Evolutionary conservation across 257 asterid species (phyloP), one percentile per base, ranked within the genome.

Genomic region (Solanum corneliomulleri): DNA sequence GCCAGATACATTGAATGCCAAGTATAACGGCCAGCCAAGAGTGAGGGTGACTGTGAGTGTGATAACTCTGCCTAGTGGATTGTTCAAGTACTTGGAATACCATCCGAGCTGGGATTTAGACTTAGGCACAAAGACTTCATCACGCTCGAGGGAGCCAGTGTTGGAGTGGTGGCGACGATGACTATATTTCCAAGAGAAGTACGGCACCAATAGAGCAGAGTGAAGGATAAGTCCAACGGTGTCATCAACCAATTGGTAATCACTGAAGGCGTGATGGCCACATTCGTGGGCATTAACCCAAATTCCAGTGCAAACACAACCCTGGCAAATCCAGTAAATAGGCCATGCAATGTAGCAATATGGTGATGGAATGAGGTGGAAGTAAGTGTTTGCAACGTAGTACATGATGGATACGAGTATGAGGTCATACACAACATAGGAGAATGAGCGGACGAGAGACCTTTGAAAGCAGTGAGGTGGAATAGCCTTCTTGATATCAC

Each of bases 281-380:
- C 97, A 94, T 87, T 94, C 97, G 13, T 94, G 97, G 13, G 96
- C 96, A 1, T 92, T 88, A 56, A 93, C 96, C 96, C 96, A 93
- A 18, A 93, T 87, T 7, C 96, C 96, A 10, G 96, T 93, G 91
- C 92, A 89, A 21, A 93, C 93, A 27, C 95, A 93, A 31, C 96
- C 96, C 86, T 92, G 94, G 20, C 89, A 45, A 33, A 87, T 84
- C 94, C 96, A 92, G 77, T 92, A 93, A 25, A 87, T 31, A 3
- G 93, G 91, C 97, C 97, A 94, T 2, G 93, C 94, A 11, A 91
- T 31, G 91, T 88, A 88, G 86, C 83, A 27, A 85, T 35, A 88
- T 3, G 95, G 93, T 7, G 91, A 60, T 0, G 93, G 95, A 39
- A 94, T 91, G 86, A 90, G 90, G 58, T 80, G 86, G 90, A 94